phyloP scores from a whole-genome alignment of 306 rosid genomes.

The Dalbergia oliveri region DNA sequence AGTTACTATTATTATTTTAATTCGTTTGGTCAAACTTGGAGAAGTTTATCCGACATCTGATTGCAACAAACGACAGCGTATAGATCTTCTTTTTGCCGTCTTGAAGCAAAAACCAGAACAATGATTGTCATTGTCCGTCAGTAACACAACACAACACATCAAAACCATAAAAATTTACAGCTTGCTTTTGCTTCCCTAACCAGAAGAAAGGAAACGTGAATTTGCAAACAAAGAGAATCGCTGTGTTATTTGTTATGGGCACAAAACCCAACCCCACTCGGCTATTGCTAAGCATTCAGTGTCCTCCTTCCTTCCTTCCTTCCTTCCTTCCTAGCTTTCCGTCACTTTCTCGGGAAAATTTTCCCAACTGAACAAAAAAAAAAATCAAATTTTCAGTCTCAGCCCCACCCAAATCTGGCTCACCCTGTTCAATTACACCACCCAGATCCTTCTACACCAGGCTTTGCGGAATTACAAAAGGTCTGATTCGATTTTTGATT shows the following conservation, averaged over 20 bases:
- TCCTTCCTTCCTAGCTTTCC: background rate
- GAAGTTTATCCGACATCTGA: background rate
- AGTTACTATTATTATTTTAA: too few species aligned
- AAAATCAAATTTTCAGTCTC: constrained; percentile 19
- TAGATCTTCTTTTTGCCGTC: background rate
- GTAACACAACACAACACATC: background rate
- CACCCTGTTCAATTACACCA: constrained; percentile 22
- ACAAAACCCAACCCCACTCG: constrained; percentile 36
- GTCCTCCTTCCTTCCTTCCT: background rate
- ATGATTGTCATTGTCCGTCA: background rate
- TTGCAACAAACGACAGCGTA: background rate
- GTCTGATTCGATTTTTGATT: constrained; percentile 28
- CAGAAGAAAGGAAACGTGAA: background rate
- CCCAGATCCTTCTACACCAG: constrained; percentile 49
- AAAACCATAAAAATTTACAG: background rate
- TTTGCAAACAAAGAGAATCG: background rate
- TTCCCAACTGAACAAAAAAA: background rate
- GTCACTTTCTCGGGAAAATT: constrained; percentile 38
- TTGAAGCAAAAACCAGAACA: background rate
- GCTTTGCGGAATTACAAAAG: constrained; percentile 4
- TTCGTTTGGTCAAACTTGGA: too few species aligned
- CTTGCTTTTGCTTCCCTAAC: constrained; percentile 40
- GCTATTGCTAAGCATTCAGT: background rate
- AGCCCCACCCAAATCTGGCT: constrained; percentile 40
- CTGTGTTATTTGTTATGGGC: constrained; percentile 30